phyloP scores from a whole-genome alignment of 1,284 basidiomycete species.

The Schizopora paradoxa region DNA sequence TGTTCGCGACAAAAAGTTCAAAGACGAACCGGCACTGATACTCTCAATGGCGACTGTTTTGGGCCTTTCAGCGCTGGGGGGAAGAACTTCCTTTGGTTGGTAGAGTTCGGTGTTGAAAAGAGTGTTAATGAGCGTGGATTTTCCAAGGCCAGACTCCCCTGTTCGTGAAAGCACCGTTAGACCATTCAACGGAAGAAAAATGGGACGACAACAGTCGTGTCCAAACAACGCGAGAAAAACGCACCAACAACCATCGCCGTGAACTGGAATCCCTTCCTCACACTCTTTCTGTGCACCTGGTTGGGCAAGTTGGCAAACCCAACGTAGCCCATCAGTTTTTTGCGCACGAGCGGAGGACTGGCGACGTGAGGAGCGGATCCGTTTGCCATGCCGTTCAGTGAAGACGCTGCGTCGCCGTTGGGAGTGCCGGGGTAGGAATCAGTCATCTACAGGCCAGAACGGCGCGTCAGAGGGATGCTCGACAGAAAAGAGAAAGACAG shows the following conservation, averaged over 20 bases:
- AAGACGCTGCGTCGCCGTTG: constrained; percentile 52
- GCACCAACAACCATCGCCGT: constrained; percentile 93
- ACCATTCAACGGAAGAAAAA: constrained; percentile 16
- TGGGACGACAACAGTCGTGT: constrained; percentile 9
- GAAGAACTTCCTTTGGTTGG: constrained; percentile 76
- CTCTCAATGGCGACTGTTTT: constrained; percentile 95
- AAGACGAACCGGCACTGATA: constrained; percentile 81
- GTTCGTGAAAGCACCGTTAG: constrained; percentile 14
- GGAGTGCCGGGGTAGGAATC: constrained; percentile 65
- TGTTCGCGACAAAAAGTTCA: constrained; percentile 20
- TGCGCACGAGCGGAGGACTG: constrained; percentile 68
- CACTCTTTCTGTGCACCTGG: constrained; percentile 95
- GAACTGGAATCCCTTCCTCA: constrained; percentile 96
- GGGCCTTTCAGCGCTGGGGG: constrained; percentile 80
- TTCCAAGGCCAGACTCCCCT: constrained; percentile 97
- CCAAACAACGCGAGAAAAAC: constrained; percentile 36
- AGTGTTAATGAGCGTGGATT: constrained; percentile 96
- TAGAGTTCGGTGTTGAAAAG: constrained; percentile 95
- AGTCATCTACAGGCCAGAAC: constrained; percentile 49
- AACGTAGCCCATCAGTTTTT: constrained; percentile 90
- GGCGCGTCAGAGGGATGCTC: too few relatives aligned
- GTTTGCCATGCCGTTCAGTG: constrained; percentile 50
- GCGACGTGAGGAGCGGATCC: constrained; percentile 44
- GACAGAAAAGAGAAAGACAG: constrained; percentile 24
- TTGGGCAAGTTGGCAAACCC: constrained; percentile 92